These are phyloP conservation scores for Amesomyces nigricolor DNA, from an alignment of 2,329 filamentous ascomycete genomes.

Conservation along the genomic window DNA sequence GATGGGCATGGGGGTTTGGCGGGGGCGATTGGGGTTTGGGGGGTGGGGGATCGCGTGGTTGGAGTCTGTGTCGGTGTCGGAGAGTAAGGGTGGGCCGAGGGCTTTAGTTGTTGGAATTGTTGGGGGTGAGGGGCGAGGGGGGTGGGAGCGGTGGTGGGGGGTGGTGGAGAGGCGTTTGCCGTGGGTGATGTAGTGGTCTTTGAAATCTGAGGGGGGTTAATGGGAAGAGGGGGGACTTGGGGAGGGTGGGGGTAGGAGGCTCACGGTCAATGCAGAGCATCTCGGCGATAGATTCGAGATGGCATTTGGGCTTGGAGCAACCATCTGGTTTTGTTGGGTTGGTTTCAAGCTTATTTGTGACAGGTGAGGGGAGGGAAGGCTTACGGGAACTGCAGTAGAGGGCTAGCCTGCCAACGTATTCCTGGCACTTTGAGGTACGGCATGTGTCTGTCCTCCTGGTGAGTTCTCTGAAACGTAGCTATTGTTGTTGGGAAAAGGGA, in stretches of 20 bases:
- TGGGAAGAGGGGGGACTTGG: too few relatives aligned
- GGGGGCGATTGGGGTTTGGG: too few relatives aligned
- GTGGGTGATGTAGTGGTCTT: slow-evolving; percentile 22
- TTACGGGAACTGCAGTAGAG: slow-evolving; percentile 23
- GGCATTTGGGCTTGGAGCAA: slow-evolving; percentile 21
- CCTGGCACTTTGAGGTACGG: slow-evolving; percentile 18
- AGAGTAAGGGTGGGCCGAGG: background rate
- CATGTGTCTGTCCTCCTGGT: slow-evolving; percentile 20
- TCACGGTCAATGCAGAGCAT: slow-evolving; percentile 22
- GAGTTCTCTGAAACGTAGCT: background rate
- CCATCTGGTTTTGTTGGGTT: slow-evolving; percentile 11
- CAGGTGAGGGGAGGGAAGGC: background rate
- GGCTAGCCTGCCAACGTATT: slow-evolving; percentile 17
- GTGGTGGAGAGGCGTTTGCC: slow-evolving; percentile 14
- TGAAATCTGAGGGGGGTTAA: slow-evolving; percentile 19
- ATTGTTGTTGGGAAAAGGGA: background rate
- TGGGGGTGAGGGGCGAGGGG: background rate
- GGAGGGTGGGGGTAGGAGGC: too few relatives aligned
- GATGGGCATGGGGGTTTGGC: too few relatives aligned
- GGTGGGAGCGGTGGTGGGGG: background rate
- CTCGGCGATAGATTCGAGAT: slow-evolving; percentile 19
- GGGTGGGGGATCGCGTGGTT: too few relatives aligned
- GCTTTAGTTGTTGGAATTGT: background rate
- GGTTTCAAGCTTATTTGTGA: background rate
- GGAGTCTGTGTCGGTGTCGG: too few relatives aligned